Percentiles rank a stretch among this genome's conserved stretches.
phyloP scores from a whole-genome alignment of 192 early-diverging fungal species.

The Coemansia pectinata region DNA sequence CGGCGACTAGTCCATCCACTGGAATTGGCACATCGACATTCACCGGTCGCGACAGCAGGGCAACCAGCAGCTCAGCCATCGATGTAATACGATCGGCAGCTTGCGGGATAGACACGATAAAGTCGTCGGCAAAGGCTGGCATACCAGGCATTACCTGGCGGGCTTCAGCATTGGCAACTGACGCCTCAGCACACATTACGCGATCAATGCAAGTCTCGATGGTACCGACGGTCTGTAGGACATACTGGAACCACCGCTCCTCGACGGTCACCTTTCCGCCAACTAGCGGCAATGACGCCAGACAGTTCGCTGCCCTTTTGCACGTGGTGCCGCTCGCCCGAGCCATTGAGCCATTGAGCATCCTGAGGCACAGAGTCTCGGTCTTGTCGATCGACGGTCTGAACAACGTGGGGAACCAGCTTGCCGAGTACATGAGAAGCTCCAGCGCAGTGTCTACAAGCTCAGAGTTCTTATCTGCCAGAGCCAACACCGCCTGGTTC shows the following conservation, averaged over 20 bases:
- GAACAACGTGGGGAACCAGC: slow-evolving; percentile 51
- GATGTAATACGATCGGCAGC: slow-evolving; percentile 43
- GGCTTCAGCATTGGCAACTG: not conserved
- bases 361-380: slow-evolving; percentile 34
- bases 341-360: slow-evolving; percentile 19
- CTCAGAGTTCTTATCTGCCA: slow-evolving; percentile 42
- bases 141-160: not conserved
- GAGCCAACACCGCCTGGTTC: slow-evolving; percentile 42
- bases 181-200: slow-evolving; percentile 25
- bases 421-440: slow-evolving; percentile 33
- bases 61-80: slow-evolving; percentile 37
- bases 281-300: slow-evolving; percentile 31
- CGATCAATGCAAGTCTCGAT: slow-evolving; percentile 47
- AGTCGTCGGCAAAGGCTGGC: slow-evolving; percentile 25
- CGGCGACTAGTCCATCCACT: slow-evolving; percentile 19
- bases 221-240: slow-evolving; percentile 34
- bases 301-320: slow-evolving; percentile 8
- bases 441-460: slow-evolving; percentile 25
- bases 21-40: slow-evolving; percentile 32
- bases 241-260: slow-evolving; percentile 49
- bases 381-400: slow-evolving; percentile 49
- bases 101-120: slow-evolving; percentile 42
- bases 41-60: slow-evolving; percentile 39
- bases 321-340: slow-evolving; percentile 1
- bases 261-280: slow-evolving; percentile 45